Evolutionary conservation across 495 filamentous ascomycete species (phyloP).

Genomic region (Lepidopterella palustris): DNA sequence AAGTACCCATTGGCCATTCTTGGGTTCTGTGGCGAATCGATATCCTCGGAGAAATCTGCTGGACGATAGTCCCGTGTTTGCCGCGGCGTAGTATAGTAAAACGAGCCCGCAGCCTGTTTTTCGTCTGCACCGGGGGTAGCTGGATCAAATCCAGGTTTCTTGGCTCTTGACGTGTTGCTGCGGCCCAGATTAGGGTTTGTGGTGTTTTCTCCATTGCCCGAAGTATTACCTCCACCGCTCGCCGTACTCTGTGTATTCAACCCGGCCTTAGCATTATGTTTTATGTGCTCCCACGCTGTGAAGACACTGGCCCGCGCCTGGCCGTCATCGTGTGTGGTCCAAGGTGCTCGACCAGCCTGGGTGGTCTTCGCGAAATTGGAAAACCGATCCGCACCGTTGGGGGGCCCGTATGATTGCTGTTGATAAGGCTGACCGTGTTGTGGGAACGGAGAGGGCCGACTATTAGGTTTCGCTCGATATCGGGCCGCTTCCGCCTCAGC

Average conservation of each 20-base stretch:
- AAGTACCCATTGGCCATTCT: too few relatives aligned
- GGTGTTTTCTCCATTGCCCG: too few relatives aligned
- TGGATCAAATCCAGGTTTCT: constrained; percentile 38
- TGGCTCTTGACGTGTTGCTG: constrained; percentile 41
- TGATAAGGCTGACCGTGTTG: not conserved
- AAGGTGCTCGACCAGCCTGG: constrained; percentile 24
- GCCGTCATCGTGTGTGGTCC: constrained; percentile 46
- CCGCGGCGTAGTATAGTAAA: constrained; percentile 9
- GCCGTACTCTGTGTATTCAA: constrained; percentile 25
- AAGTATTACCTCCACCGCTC: too few relatives aligned
- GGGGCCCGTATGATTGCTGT: constrained; percentile 19
- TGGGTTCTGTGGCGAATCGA: too few relatives aligned
- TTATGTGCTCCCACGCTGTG: constrained; percentile 66
- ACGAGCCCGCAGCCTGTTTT: constrained; percentile 11
- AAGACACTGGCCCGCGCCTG: constrained; percentile 54
- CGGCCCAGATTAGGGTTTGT: constrained; percentile 36
- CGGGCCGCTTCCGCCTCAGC: constrained; percentile 40
- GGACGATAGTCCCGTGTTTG: constrained; percentile 11
- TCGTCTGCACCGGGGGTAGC: constrained; percentile 31
- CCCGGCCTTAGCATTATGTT: constrained; percentile 29
- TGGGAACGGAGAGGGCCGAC: too few relatives aligned
- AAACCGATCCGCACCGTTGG: constrained; percentile 37
- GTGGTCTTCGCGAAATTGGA: constrained; percentile 33
- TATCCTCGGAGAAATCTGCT: too few relatives aligned
- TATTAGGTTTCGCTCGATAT: constrained; percentile 43